These are phyloP conservation scores for Vitis hybrid DNA, from an alignment of 177 flowering plant genomes.

Conservation along the genomic window DNA sequence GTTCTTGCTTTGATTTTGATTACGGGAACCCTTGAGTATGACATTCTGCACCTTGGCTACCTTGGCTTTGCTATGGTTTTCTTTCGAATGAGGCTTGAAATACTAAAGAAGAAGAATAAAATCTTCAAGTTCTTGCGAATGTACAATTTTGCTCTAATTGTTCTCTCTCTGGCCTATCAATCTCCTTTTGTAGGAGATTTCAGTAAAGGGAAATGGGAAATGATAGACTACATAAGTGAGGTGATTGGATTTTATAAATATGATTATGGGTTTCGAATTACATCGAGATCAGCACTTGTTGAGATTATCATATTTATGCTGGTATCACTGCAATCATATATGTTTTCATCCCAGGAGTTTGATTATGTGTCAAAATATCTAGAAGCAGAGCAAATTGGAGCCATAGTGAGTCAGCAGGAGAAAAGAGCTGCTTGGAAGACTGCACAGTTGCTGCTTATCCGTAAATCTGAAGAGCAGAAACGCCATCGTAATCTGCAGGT, in stretches of 20 bases:
- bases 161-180: slow-evolving; percentile 89
- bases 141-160: slow-evolving; percentile 85
- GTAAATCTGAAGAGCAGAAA: slow-evolving; percentile 83
- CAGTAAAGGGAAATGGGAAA: slow-evolving; percentile 61
- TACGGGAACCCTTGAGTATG: slow-evolving; percentile 98
- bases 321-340: slow-evolving; percentile 86
- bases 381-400: slow-evolving; percentile 97
- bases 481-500: slow-evolving; percentile 77
- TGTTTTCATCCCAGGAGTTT: slow-evolving; percentile 87
- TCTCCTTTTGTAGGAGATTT: slow-evolving; percentile 84
- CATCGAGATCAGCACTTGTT: slow-evolving; percentile 92
- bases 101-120: slow-evolving; percentile 83
- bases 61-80: slow-evolving; percentile 92
- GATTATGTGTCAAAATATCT: slow-evolving; percentile 88
- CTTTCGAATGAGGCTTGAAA: slow-evolving; percentile 85
- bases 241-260: slow-evolving; percentile 93
- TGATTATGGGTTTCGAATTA: slow-evolving; percentile 94
- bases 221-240: slow-evolving; percentile 66
- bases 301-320: slow-evolving; percentile 89
- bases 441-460: slow-evolving; percentile 80
- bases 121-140: slow-evolving; percentile 87
- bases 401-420: slow-evolving; percentile 89
- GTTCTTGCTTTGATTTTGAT: slow-evolving; percentile 84
- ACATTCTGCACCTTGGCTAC: slow-evolving; percentile 94
- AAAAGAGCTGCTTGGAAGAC: slow-evolving; percentile 97